These are phyloP conservation scores for Hygrophorus pudorinus DNA, from an alignment of 768 basidiomycete species.

Conservation along the genomic window DNA sequence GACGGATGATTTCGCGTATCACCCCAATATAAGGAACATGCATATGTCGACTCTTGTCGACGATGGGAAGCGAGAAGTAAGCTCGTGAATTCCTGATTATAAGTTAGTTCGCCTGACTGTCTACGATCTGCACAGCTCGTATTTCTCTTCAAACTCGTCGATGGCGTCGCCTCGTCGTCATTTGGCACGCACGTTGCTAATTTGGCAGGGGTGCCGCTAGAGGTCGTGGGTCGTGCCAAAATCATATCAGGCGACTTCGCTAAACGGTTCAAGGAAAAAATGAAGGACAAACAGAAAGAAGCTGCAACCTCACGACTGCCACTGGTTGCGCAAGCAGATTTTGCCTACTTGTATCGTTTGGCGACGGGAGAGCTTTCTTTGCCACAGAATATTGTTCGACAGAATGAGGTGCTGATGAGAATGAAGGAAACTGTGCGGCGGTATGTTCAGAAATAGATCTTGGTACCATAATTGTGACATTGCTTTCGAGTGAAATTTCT, in stretches of 20 bases:
- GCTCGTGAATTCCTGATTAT: constrained; percentile 9
- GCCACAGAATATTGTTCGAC: constrained; percentile 43
- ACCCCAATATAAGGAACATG: constrained; percentile 89
- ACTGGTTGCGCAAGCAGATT: constrained; percentile 81
- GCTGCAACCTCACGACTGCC: constrained; percentile 53
- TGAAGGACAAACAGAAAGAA: constrained; percentile 53
- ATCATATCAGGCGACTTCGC: constrained; percentile 81
- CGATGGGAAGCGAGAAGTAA: constrained; percentile 80
- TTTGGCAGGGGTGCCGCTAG: constrained; percentile 81
- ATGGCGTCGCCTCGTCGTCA: constrained; percentile 78
- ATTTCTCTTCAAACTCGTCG: constrained; percentile 91
- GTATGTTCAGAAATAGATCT: constrained; percentile 1
- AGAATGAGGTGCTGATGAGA: constrained; percentile 40
- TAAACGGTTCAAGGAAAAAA: constrained; percentile 72
- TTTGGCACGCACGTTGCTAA: constrained; percentile 94
- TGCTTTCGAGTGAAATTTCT: background rate
- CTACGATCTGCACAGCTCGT: constrained; percentile 45
- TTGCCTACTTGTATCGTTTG: constrained; percentile 64
- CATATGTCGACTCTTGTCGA: constrained; percentile 94
- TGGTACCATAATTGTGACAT: background rate
- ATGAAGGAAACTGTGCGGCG: constrained; percentile 30
- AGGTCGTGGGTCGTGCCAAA: constrained; percentile 85
- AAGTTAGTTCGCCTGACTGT: constrained; percentile 1
- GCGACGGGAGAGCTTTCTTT: constrained; percentile 43
- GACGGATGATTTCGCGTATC: constrained; percentile 88